Percentiles rank a stretch among this genome's conserved stretches.
Conservation (phyloP, 2,329 filamentous ascomycete species). For the Colletotrichum endophyticum region DNA sequence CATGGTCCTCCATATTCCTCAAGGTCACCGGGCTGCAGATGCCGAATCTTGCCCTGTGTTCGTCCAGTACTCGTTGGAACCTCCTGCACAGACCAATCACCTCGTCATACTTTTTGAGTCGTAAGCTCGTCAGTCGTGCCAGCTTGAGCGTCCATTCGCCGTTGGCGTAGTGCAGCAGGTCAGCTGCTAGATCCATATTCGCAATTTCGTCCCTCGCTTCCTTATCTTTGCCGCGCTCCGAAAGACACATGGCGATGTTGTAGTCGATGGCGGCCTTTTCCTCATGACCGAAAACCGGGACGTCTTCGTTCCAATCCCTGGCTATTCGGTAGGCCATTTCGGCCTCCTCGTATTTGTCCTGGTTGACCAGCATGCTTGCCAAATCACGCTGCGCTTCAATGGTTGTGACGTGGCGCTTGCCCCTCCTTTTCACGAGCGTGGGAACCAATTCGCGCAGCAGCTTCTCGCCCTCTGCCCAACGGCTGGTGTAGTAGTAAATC, state of each 20-base stretch:
- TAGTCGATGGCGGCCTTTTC: constrained; percentile 24
- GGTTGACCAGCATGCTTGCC: constrained; percentile 23
- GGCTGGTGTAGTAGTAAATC: constrained; percentile 25
- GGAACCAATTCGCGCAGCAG: constrained; percentile 22
- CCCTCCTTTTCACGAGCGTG: constrained; percentile 12
- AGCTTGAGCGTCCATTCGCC: constrained; percentile 24
- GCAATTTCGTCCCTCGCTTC: constrained; percentile 16
- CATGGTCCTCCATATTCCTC: constrained; percentile 20
- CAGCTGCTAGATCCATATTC: constrained; percentile 20
- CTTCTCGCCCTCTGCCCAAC: constrained; percentile 22
- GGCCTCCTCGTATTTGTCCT: constrained; percentile 21
- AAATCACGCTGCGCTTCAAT: constrained; percentile 24
- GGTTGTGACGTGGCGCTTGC: constrained; percentile 20
- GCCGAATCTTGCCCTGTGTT: constrained; percentile 12
- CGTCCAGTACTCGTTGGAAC: constrained; percentile 18
- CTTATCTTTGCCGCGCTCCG: constrained; percentile 15
- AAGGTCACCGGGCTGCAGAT: constrained; percentile 11
- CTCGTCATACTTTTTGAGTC: constrained; percentile 14
- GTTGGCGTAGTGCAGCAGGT: constrained; percentile 23
- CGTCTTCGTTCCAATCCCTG: constrained; percentile 20
- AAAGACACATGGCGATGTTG: constrained; percentile 25
- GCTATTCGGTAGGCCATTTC: constrained; percentile 21
- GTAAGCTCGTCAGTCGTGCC: constrained; percentile 17
- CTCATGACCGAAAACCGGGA: constrained; percentile 20
- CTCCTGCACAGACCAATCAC: constrained; percentile 18